Evolutionary conservation across 2,329 filamentous ascomycete species (phyloP), one percentile per base, ranked within the genome.

Genomic region (Botryosphaeria dothidea): DNA sequence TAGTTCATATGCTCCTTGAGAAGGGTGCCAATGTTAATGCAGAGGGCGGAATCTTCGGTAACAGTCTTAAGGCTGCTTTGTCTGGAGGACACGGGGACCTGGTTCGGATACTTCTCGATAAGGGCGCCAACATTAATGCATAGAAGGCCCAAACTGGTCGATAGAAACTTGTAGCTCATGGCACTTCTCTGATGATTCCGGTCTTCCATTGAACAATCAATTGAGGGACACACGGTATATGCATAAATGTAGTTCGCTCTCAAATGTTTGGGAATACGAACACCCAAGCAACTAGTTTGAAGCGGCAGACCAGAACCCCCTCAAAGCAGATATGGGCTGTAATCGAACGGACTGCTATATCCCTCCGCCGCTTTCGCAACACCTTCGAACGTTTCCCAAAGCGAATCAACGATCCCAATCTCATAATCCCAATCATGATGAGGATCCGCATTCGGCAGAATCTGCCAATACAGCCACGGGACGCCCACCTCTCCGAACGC

Each of bases 391-490:
- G 67, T 64, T 3, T 51, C 67, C 73, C 71, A 75, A 29, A 71
- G 65, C 34, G 5, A 6, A 6, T 70, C 68, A 13, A 68, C 62
- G 29, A 74, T 71, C 3, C 74, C 73, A 9, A 77, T 68, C 48
- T 77, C 74, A 61, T 74, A 77, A 62, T 77, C 74, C 70, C 71
- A 75, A 2, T 60, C 73, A 3, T 69, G 21, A 17, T 75, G 73
- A 2, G 74, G 73, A 36, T 75, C 73, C 8, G 45, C 62, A 51
- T 76, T 77, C 0, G 73, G 74, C 1, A 77, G 56, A 34, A 76
- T 74, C 69, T 76, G 73, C 75, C 73, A 76, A 62, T 77, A 76
- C 41, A 75, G 70, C 73, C 71, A 75, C 1, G 73, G 75, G 31
- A 76, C 72, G 6, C 73, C 75, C 15, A 71, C 70, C 4, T 67